Evolutionary conservation across 352 stramenopile genomes (phyloP).

Genomic region (Phytophthora uliginosa): DNA sequence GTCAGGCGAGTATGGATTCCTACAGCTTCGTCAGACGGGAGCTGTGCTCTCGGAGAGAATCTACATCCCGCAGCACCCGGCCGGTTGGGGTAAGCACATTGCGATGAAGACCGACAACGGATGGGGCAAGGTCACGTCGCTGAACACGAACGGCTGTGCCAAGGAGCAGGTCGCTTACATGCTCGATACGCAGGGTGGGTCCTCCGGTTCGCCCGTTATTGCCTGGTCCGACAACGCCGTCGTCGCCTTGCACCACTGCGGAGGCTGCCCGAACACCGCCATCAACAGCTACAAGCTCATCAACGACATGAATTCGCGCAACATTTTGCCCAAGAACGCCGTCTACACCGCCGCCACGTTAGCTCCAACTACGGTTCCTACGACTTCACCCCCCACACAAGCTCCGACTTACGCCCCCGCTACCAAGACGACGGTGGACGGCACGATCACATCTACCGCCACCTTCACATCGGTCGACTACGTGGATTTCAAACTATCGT

Average conservation of each 20-base stretch:
- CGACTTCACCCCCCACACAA: slow-evolving; percentile 25
- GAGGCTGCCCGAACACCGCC: slow-evolving; percentile 82
- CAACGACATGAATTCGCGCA: slow-evolving; percentile 49
- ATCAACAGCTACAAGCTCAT: slow-evolving; percentile 79
- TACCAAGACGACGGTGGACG: slow-evolving; percentile 54
- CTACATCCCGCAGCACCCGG: slow-evolving; percentile 76
- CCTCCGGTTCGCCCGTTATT: slow-evolving; percentile 79
- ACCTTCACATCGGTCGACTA: slow-evolving; percentile 74
- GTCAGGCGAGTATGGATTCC: slow-evolving; percentile 58
- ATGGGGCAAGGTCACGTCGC: slow-evolving; percentile 58
- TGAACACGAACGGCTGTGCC: slow-evolving; percentile 53
- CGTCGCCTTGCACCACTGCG: slow-evolving; percentile 83
- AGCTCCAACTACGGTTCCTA: slow-evolving; percentile 26
- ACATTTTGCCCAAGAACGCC: slow-evolving; percentile 56
- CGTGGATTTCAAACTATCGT: slow-evolving; percentile 61
- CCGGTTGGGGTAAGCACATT: slow-evolving; percentile 76
- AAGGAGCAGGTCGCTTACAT: slow-evolving; percentile 73
- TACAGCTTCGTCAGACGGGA: slow-evolving; percentile 59
- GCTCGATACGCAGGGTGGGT: slow-evolving; percentile 77
- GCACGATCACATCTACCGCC: slow-evolving; percentile 68
- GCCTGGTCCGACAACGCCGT: slow-evolving; percentile 69
- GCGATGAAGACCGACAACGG: slow-evolving; percentile 60
- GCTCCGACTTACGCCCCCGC: slow-evolving; percentile 18
- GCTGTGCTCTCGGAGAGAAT: slow-evolving; percentile 62
- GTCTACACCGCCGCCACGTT: slow-evolving; percentile 32